These are phyloP conservation scores for Irpex sp. DNA, from an alignment of 1,284 basidiomycete species.

Conservation along the genomic window DNA sequence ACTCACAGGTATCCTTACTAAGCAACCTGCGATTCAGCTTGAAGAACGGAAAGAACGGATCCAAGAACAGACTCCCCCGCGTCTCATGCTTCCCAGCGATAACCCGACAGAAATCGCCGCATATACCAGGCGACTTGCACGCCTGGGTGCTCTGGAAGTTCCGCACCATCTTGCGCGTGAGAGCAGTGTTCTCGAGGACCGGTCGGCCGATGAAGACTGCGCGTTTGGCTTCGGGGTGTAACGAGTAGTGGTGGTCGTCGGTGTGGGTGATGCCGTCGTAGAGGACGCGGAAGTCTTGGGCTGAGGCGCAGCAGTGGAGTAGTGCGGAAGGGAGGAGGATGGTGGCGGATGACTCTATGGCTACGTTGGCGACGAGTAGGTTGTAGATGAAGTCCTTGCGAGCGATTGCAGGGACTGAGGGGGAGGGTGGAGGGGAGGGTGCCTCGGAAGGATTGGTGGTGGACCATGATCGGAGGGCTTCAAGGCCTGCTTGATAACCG, in stretches of 20 bases:
- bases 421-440: background rate
- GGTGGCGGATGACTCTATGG: conserved; percentile 7
- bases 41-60: conserved; percentile 8
- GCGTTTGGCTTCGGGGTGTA: conserved; percentile 9
- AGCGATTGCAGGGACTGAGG: conserved; percentile 1
- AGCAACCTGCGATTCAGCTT: conserved; percentile 12
- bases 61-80: conserved; percentile 11
- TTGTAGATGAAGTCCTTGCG: conserved; percentile 8
- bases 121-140: conserved; percentile 8
- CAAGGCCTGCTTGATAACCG: background rate
- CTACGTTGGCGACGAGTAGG: conserved; percentile 12
- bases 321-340: conserved; percentile 12
- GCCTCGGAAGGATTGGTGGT: no score
- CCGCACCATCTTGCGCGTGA: conserved; percentile 11
- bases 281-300: conserved; percentile 1
- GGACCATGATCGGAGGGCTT: background rate
- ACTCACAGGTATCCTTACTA: conserved; percentile 7
- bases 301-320: conserved; percentile 11
- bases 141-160: background rate
- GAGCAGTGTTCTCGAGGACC: conserved; percentile 8
- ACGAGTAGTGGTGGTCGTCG: conserved; percentile 1
- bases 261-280: conserved; percentile 7
- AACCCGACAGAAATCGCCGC: conserved; percentile 11
- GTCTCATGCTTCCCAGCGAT: conserved; percentile 11
- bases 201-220: conserved; percentile 13